Evolutionary conservation across 352 stramenopile genomes (phyloP), one percentile per base, ranked within the genome.

Genomic region (Plasmopara halstedii): DNA sequence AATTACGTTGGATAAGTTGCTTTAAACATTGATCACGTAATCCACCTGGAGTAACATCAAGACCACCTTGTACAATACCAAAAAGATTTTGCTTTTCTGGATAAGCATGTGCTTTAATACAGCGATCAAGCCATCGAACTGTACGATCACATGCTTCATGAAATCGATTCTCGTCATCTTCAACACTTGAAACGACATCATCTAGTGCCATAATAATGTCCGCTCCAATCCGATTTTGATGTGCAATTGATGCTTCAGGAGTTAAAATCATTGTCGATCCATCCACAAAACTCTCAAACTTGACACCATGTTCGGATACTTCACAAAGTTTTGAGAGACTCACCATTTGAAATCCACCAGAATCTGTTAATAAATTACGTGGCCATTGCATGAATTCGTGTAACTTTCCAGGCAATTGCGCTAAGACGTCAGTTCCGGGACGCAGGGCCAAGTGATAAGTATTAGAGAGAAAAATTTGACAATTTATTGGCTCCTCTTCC

Each of bases 141-240:
- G n/a, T n/a, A n/a, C n/a, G n/a, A n/a, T n/a, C n/a, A n/a, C n/a
- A n/a, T n/a, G n/a, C n/a, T n/a, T n/a, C n/a, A n/a, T n/a, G n/a
- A n/a, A n/a, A n/a, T n/a, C n/a, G n/a, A n/a, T n/a, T n/a, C n/a
- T n/a, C n/a, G n/a, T n/a, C n/a, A n/a, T n/a, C n/a, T n/a, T n/a
- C n/a, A n/a, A n/a, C n/a, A n/a, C n/a, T n/a, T n/a, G n/a, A n/a
- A n/a, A n/a, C n/a, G n/a, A n/a, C n/a, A n/a, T n/a, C n/a, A n/a
- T n/a, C n/a, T n/a, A n/a, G n/a, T n/a, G n/a, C n/a, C 95, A 99
- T 99, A 46, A 99, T 98, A 52, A 99, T 97, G 62, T 99, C 95
- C 2, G 88, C 81, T 41, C 94, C 94, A 64, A 99, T 98, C 39
- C 86, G 72, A 62, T 98, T 98, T 75, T 98, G 93, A 57, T 96